Evolutionary conservation across 306 rosid genomes (phyloP).

Genomic region (Geum urbanum): DNA sequence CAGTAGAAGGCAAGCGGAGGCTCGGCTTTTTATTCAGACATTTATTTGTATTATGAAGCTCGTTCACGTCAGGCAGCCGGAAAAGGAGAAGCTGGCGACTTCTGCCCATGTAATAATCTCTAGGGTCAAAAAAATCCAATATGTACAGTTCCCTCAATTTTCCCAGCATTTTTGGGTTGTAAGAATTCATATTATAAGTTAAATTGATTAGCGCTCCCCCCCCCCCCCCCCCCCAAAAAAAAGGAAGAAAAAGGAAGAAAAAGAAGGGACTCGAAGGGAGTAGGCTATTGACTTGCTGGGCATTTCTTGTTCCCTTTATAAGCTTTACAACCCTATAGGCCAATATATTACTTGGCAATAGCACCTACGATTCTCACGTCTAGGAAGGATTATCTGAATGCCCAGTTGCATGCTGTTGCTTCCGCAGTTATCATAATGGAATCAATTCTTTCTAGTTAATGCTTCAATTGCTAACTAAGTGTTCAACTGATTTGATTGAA

Average conservation of each 20-base stretch:
- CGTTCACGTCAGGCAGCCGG: slow-evolving; percentile 12
- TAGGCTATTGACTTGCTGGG: no score
- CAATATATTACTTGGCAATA: no score
- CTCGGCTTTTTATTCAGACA: slow-evolving; percentile 17
- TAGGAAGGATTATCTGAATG: no score
- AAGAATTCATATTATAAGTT: not conserved
- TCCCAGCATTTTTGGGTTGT: slow-evolving; percentile 19
- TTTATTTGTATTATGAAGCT: slow-evolving; percentile 19
- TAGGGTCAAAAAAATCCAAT: slow-evolving; percentile 1
- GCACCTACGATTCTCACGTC: no score
- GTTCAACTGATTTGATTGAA: no score
- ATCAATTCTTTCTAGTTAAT: no score
- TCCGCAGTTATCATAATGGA: no score
- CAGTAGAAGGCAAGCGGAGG: slow-evolving; percentile 20
- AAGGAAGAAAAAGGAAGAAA: not conserved
- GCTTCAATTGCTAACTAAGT: no score
- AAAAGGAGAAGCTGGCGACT: not conserved
- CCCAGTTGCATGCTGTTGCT: no score
- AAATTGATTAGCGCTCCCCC: slow-evolving; percentile 9
- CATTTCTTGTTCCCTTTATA: no score
- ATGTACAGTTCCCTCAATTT: slow-evolving; percentile 17
- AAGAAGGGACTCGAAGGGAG: no score
- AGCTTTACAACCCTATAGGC: no score
- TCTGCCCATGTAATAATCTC: slow-evolving; percentile 17
- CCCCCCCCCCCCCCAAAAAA: not conserved